A percentile compares a stretch with the other conserved stretches of the same genome.
Evolutionary conservation across 2,329 filamentous ascomycete genomes (phyloP).

Genomic region (Acrodontium crateriforme): DNA sequence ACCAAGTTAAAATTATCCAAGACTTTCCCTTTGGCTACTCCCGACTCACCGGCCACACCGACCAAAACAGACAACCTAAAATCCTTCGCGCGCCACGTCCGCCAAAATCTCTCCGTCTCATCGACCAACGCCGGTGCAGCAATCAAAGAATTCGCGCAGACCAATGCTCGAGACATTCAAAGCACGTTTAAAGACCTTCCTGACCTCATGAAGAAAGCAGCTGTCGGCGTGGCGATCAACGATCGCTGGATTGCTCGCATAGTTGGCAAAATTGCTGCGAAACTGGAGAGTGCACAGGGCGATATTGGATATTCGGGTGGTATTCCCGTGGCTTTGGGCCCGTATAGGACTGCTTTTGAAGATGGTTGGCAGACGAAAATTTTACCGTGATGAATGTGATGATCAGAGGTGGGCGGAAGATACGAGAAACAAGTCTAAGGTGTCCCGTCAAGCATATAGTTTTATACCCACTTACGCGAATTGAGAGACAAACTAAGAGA

Average conservation of each 20-base stretch:
- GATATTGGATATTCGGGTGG: constrained; percentile 38
- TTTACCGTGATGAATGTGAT: constrained; percentile 10
- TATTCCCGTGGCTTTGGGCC: constrained; percentile 30
- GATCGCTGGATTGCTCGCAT: constrained; percentile 42
- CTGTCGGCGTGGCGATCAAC: constrained; percentile 35
- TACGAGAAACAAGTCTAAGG: too few relatives aligned
- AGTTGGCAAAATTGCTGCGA: constrained; percentile 37
- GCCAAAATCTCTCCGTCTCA: constrained; percentile 15
- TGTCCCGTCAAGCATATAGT: too few relatives aligned
- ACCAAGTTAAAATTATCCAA: constrained; percentile 17
- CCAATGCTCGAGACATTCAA: too few relatives aligned
- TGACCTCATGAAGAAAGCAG: constrained; percentile 34
- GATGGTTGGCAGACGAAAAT: constrained; percentile 10
- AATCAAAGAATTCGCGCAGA: constrained; percentile 1
- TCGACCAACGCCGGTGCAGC: constrained; percentile 8
- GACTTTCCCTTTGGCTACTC: background rate
- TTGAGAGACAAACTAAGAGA: too few relatives aligned
- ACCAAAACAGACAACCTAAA: constrained; percentile 12
- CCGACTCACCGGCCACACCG: too few relatives aligned
- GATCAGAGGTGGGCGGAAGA: background rate
- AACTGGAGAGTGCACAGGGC: constrained; percentile 35
- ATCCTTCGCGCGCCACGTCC: constrained; percentile 14
- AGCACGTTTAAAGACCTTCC: constrained; percentile 15
- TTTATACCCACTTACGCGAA: too few relatives aligned
- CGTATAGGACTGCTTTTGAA: constrained; percentile 21